phyloP scores from a whole-genome alignment of 805 yeast genomes.

The Candida arabinofermentans region DNA sequence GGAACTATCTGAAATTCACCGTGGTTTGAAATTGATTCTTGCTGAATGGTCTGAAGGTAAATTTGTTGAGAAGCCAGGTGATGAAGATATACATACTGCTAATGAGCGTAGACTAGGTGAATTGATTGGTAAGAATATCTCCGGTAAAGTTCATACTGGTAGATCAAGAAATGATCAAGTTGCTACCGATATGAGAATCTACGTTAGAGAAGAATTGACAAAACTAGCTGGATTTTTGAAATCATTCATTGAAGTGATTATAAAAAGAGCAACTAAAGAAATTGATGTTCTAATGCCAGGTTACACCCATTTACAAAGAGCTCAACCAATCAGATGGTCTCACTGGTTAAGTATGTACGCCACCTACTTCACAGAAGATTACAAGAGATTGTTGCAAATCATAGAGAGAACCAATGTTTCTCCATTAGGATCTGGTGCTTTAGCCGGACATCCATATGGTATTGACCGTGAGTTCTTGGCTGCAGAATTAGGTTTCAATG shows the following conservation, averaged over 20 bases:
- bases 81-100: conserved; percentile 98
- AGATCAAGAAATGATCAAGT: conserved; percentile 98
- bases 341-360: conserved; percentile 96
- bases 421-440: conserved; percentile 96
- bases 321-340: conserved; percentile 99
- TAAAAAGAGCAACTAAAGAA: conserved; percentile 76
- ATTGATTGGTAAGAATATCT: conserved; percentile 84
- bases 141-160: conserved; percentile 99
- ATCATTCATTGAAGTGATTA: conserved; percentile 61
- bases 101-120: conserved; percentile 98
- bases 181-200: conserved; percentile 97
- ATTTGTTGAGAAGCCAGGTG: conserved; percentile 79
- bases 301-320: conserved; percentile 96
- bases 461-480: conserved; percentile 92
- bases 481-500: conserved; percentile 68
- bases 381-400: conserved; percentile 77
- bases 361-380: conserved; percentile 89
- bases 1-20: conserved; percentile 78
- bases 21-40: conserved; percentile 68
- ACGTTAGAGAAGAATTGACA: conserved; percentile 76
- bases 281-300: conserved; percentile 97
- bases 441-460: conserved; percentile 99
- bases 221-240: conserved; percentile 54
- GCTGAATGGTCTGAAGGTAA: conserved; percentile 74
- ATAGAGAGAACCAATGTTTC: conserved; percentile 78